Percentiles rank a stretch among this genome's conserved stretches.
Evolutionary conservation across 257 asterid species (phyloP).

Genomic region (Cinchona pubescens): DNA sequence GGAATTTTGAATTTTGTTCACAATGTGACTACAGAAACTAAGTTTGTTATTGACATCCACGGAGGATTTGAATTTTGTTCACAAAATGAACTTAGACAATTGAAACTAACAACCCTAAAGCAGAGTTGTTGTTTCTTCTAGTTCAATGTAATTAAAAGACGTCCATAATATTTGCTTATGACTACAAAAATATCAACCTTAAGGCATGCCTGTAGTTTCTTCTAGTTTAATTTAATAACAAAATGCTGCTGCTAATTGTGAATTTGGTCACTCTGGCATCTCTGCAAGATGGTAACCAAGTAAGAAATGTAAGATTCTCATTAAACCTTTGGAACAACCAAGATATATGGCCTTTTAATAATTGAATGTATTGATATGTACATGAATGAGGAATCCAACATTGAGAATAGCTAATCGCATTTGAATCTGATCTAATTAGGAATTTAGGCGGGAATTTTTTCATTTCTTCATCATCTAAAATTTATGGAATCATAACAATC

Average conservation of each 20-base stretch:
- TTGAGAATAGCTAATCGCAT: too few species aligned
- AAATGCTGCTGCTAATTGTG: not conserved
- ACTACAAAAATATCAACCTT: too few species aligned
- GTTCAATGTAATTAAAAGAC: not conserved
- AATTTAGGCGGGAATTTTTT: too few species aligned
- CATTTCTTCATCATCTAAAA: too few species aligned
- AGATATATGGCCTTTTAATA: not conserved
- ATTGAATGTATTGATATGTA: too few species aligned
- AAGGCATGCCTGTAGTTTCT: not conserved
- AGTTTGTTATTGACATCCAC: not conserved
- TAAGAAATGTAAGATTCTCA: not conserved
- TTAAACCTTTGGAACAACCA: not conserved
- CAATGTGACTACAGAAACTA: not conserved
- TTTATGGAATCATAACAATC: not conserved
- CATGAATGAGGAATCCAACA: too few species aligned
- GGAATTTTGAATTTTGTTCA: not conserved
- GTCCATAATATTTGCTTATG: not conserved
- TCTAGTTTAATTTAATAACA: not conserved
- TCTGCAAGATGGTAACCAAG: not conserved
- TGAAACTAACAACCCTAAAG: too few species aligned
- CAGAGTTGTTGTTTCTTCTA: not conserved
- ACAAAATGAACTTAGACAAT: too few species aligned
- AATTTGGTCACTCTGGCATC: not conserved
- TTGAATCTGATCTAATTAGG: too few species aligned
- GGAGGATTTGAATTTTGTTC: not conserved